Conservation (phyloP, 306 rosid species). For the Fragaria ananassa region DNA sequence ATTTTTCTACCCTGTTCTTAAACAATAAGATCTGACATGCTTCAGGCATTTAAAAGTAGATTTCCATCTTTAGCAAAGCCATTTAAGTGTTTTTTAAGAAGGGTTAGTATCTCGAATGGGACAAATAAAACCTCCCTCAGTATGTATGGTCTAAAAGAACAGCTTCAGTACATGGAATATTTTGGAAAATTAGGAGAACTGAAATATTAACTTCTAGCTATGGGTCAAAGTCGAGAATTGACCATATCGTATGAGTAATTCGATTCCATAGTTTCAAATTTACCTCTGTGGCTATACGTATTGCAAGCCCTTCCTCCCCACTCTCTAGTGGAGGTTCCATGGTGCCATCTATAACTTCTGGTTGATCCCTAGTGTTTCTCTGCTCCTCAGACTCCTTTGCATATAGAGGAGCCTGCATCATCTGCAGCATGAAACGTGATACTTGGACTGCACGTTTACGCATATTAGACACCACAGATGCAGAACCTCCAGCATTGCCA, state of each 20-base stretch:
- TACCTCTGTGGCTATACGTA: conserved; percentile 86
- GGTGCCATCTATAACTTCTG: conserved; percentile 43
- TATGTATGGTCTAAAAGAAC: background rate
- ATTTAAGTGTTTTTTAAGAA: background rate
- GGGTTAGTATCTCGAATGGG: background rate
- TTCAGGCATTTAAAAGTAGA: background rate
- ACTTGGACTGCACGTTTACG: conserved; percentile 93
- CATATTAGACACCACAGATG: conserved; percentile 57
- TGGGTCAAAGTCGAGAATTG: conserved; percentile 7
- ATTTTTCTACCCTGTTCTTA: background rate
- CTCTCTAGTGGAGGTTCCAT: conserved; percentile 66
- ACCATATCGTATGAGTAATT: conserved; percentile 2
- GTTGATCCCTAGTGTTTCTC: conserved; percentile 36
- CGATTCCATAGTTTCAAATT: conserved; percentile 3
- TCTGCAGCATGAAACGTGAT: conserved; percentile 92
- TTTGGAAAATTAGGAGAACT: background rate
- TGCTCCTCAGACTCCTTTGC: conserved; percentile 43
- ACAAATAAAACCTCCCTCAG: background rate
- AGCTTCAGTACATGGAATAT: background rate
- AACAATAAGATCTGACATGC: background rate
- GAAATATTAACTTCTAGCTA: background rate
- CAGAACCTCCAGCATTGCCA: conserved; percentile 65
- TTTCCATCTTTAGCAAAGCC: background rate
- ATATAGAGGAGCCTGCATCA: conserved; percentile 77
- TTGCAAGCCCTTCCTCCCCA: conserved; percentile 84